Evolutionary conservation across 495 filamentous ascomycete species (phyloP).

Genomic region (Paragyromitra xinjiangensis): DNA sequence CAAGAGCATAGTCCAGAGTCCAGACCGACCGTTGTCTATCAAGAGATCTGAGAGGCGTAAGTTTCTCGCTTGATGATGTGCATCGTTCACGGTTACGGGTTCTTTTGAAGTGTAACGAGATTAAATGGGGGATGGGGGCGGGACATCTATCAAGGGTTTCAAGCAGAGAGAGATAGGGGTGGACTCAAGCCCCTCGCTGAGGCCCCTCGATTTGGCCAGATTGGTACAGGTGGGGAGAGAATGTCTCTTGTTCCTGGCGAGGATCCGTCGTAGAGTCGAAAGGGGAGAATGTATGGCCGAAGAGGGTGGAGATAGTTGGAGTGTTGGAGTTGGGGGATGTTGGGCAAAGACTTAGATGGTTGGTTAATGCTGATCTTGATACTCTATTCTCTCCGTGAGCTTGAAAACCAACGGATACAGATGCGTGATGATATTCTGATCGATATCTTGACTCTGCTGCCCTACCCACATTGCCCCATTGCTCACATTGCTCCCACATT

Average conservation of each 20-base stretch:
- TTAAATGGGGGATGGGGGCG: background rate
- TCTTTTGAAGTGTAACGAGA: background rate
- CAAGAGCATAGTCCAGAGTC: background rate
- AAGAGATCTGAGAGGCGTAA: background rate
- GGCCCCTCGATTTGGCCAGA: background rate
- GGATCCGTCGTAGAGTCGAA: constrained; percentile 1
- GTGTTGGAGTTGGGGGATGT: background rate
- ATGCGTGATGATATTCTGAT: background rate
- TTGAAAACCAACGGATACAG: constrained; percentile 12
- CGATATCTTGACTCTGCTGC: background rate
- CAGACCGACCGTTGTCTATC: too few species aligned
- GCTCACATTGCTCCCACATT: background rate
- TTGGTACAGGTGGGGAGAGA: background rate
- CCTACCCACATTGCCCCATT: background rate
- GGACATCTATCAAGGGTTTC: background rate
- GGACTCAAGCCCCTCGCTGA: constrained; percentile 1
- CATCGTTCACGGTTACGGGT: too few species aligned
- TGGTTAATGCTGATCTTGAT: constrained; percentile 1
- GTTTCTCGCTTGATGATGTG: background rate
- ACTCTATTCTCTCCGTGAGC: background rate
- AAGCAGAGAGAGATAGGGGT: constrained; percentile 3
- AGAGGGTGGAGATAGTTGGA: background rate
- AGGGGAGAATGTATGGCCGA: background rate
- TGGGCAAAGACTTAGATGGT: background rate
- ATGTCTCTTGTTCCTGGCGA: constrained; percentile 17